Base-by-base conservation (phyloP, 805 yeast genomes). In the Komagataella kurtzmanii region DNA sequence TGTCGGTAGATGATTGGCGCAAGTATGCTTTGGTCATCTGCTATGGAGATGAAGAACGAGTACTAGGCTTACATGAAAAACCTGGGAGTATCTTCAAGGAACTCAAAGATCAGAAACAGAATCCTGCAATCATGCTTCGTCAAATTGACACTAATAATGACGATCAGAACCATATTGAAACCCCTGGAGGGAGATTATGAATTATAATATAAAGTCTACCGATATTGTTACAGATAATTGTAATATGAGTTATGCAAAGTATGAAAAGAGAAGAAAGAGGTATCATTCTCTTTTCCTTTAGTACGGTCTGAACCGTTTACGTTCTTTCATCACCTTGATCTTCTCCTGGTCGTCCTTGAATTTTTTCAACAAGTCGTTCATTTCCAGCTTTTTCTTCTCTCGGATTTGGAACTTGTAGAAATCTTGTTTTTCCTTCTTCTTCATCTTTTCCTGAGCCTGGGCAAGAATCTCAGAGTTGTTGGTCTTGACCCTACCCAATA, bases 341-440 rank as follows among this genome's bases (percentile, higher is more conserved):
- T 82, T 82, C 59, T 83, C 91, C 70, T 93, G 97, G 67, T 93
- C 99, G 55, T 81, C 81, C 65, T 87, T 88, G 70, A 90, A 93
- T 64, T 89, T 88, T 53, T 67, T 72, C 62, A 93, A 73, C 62
- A 93, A 72, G 51, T 87, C 89, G 63, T 88, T 87, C 87, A 93
- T 88, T 66, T 91, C 96, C 56, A 76, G 79, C 73, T 93, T 93
- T 76, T 90, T 91, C 61, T 80, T 78, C 65, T 93, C 96, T 67
- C 99, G 82, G 58, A 93, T 79, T 71, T 93, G 99, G 79, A 90
- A 93, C 60, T 96, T 76, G 73, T 93, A 93, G 73, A 93, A 93
- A 68, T 95, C 98, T 57, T 77, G 75, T 72, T 90, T 88, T 60
- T 87, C 90, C 62, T 81, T 81, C 66, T 76, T 80, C 66, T 83